phyloP scores from a whole-genome alignment of 2,329 filamentous ascomycete species.

The Xylariaceae sp. region DNA sequence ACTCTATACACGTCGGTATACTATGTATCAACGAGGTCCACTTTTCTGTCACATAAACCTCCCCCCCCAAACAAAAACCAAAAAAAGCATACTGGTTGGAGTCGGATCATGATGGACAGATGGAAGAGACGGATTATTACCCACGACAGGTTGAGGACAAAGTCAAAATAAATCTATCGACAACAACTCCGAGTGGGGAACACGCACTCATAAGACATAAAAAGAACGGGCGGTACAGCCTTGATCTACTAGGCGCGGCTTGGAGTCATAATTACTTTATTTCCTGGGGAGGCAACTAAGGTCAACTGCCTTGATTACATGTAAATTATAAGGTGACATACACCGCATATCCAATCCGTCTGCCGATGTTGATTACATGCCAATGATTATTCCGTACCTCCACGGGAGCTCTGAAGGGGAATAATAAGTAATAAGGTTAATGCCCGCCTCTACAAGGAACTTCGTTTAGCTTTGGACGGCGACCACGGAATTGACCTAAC shows the following conservation, averaged over 20 bases:
- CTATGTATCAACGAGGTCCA: too few species aligned
- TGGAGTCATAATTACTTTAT: slow-evolving; percentile 13
- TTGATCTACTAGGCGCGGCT: slow-evolving; percentile 17
- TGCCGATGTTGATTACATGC: slow-evolving; percentile 16
- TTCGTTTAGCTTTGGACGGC: slow-evolving; percentile 17
- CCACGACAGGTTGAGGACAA: too few species aligned
- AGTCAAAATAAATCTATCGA: slow-evolving; percentile 12
- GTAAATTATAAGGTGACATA: slow-evolving; percentile 2
- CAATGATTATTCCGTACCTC: slow-evolving; percentile 27
- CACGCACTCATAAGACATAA: slow-evolving; percentile 12
- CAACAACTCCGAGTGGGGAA: slow-evolving; percentile 23
- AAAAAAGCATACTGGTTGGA: too few species aligned
- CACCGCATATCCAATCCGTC: slow-evolving; percentile 11
- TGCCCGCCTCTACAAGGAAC: slow-evolving; percentile 8
- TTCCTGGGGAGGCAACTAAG: too few species aligned
- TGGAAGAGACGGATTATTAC: too few species aligned
- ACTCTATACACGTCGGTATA: too few species aligned
- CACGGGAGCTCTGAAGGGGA: slow-evolving; percentile 11
- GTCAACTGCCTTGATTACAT: too few species aligned
- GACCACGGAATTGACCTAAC: slow-evolving; percentile 11
- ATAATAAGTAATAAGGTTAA: slow-evolving; percentile 7
- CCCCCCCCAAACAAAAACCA: too few species aligned
- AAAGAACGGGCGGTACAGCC: slow-evolving; percentile 22
- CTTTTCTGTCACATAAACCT: too few species aligned
- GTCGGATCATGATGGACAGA: too few species aligned